phyloP scores from a whole-genome alignment of 208 protist genomes.

The Naegleria fowleri region DNA sequence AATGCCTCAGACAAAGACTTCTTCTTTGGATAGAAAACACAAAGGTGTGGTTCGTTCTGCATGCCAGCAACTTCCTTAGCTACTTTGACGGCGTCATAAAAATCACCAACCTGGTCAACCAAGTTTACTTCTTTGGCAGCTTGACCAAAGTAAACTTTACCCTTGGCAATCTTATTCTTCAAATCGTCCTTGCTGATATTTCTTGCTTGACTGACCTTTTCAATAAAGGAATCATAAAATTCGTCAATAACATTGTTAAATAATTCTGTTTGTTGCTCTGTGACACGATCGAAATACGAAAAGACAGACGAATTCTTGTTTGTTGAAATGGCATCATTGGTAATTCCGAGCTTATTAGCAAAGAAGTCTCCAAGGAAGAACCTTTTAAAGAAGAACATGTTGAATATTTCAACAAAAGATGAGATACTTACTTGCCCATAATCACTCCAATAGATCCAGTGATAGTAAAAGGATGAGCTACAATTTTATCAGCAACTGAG shows the following conservation, averaged over 20 bases:
- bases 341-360: neutral
- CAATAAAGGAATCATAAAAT: conserved; percentile 4
- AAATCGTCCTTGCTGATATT: neutral
- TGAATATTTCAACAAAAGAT: too few species aligned
- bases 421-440: neutral
- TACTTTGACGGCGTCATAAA: neutral
- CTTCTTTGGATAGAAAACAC: neutral
- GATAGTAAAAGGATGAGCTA: neutral
- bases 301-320: neutral
- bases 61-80: neutral
- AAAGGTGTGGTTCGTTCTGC: neutral
- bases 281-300: neutral
- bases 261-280: neutral
- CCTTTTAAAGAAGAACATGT: too few species aligned
- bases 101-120: neutral
- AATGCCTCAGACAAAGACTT: neutral
- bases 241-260: neutral
- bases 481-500: neutral
- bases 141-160: neutral
- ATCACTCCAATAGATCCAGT: conserved; percentile 27
- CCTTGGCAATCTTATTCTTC: conserved; percentile 11
- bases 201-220: neutral
- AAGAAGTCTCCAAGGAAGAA: neutral
- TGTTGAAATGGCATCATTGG: neutral
- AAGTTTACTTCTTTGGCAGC: neutral